A percentile compares a stretch with the other conserved stretches of the same genome.
Evolutionary conservation across 2,329 filamentous ascomycete genomes (phyloP).

Genomic region (Capronia coronata): DNA sequence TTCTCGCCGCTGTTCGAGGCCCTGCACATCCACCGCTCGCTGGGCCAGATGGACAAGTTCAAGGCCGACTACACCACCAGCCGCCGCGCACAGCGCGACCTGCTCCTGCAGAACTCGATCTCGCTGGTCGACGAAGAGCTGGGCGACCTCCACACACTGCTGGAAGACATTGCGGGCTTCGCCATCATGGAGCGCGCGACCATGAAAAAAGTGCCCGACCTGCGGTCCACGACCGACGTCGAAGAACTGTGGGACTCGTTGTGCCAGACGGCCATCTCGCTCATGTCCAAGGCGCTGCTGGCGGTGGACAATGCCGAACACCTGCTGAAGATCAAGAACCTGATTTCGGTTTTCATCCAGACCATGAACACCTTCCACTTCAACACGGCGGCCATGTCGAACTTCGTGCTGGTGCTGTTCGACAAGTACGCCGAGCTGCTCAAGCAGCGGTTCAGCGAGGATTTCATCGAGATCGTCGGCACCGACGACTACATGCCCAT

Average conservation of each 20-base stretch:
- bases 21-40: conserved; percentile 88
- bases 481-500: conserved; percentile 99
- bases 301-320: conserved; percentile 82
- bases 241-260: conserved; percentile 98
- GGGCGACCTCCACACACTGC: conserved; percentile 74
- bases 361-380: conserved; percentile 99
- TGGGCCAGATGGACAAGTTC: conserved; percentile 89
- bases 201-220: conserved; percentile 74
- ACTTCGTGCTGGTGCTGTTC: conserved; percentile 80
- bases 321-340: conserved; percentile 87
- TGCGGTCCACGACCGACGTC: conserved; percentile 80
- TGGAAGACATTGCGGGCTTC: conserved; percentile 93
- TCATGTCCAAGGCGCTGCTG: conserved; percentile 72
- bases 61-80: conserved; percentile 87
- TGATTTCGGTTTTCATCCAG: conserved; percentile 90
- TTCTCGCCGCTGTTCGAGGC: conserved; percentile 94
- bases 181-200: conserved; percentile 94
- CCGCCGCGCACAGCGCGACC: conserved; percentile 80
- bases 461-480: conserved; percentile 85
- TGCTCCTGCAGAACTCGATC: conserved; percentile 64
- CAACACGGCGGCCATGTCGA: conserved; percentile 71
- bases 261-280: conserved; percentile 76
- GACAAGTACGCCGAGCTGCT: conserved; percentile 89
- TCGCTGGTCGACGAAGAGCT: conserved; percentile 76
- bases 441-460: conserved; percentile 84